phyloP scores from a whole-genome alignment of 2,329 filamentous ascomycete genomes.

The Epicoccum sorghinum region DNA sequence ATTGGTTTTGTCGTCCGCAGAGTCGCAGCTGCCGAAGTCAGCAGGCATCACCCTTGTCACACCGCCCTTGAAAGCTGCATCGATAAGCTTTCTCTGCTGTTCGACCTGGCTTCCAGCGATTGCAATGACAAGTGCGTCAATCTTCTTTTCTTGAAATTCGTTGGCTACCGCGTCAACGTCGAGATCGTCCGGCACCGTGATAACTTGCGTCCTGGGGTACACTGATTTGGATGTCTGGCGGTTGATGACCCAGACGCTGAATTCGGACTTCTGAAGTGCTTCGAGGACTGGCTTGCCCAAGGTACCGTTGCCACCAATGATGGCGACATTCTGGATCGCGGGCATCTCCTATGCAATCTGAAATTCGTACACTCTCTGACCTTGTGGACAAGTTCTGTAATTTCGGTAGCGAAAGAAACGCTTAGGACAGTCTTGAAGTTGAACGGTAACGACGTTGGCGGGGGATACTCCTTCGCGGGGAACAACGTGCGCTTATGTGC shows the following conservation, averaged over 20 bases:
- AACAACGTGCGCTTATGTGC: conserved; percentile 14
- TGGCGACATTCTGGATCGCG: conserved; percentile 46
- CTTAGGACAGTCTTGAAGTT: background rate
- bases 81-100: conserved; percentile 59
- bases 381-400: no score
- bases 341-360: conserved; percentile 21
- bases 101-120: conserved; percentile 54
- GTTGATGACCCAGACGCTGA: conserved; percentile 44
- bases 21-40: conserved; percentile 61
- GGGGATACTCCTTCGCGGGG: conserved; percentile 3
- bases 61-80: conserved; percentile 63
- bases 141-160: conserved; percentile 53
- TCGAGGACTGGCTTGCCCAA: conserved; percentile 43
- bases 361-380: background rate
- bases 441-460: conserved; percentile 9
- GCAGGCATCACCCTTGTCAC: conserved; percentile 67
- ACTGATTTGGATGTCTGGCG: conserved; percentile 43
- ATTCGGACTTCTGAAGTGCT: conserved; percentile 39
- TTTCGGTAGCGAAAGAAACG: background rate
- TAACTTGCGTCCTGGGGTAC: conserved; percentile 52
- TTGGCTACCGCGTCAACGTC: conserved; percentile 39
- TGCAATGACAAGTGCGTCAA: conserved; percentile 58
- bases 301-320: conserved; percentile 49
- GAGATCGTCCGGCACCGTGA: conserved; percentile 48
- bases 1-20: conserved; percentile 47